These are phyloP conservation scores for Limnanthes douglasii DNA, from an alignment of 345 rosid genomes.

Conservation along the genomic window DNA sequence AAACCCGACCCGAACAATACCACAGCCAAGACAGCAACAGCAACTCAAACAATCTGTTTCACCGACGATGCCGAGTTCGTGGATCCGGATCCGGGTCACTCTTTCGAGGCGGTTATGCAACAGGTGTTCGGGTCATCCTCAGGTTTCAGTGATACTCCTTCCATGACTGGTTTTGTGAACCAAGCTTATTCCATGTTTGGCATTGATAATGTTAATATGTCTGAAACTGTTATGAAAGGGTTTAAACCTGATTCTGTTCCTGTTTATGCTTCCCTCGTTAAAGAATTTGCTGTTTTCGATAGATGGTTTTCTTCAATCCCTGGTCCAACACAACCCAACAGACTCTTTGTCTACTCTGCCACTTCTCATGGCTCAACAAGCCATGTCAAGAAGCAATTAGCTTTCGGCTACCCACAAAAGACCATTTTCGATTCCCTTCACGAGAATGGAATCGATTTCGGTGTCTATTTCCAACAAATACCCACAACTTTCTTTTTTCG, in stretches of 20 bases:
- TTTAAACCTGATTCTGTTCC: constrained; percentile 69
- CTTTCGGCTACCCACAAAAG: constrained; percentile 77
- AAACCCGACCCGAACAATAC: constrained; percentile 17
- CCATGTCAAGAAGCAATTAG: constrained; percentile 66
- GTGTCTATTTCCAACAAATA: constrained; percentile 64
- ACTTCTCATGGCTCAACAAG: constrained; percentile 94
- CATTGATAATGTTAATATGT: constrained; percentile 40
- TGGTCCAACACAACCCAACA: constrained; percentile 95
- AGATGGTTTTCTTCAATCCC: constrained; percentile 95
- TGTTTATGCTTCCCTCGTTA: constrained; percentile 43
- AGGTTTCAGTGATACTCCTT: constrained; percentile 40
- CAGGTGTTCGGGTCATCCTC: constrained; percentile 73
- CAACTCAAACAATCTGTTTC: constrained; percentile 49
- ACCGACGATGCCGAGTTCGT: constrained; percentile 77
- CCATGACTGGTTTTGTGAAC: constrained; percentile 87
- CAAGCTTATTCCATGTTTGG: constrained; percentile 68
- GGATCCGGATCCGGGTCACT: constrained; percentile 98
- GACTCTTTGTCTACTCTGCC: constrained; percentile 79
- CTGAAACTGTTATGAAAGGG: constrained; percentile 80
- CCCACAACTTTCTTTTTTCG: constrained; percentile 79
- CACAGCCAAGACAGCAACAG: too few species aligned
- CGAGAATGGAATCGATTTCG: constrained; percentile 48
- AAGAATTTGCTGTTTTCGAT: constrained; percentile 74
- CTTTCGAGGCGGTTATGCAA: constrained; percentile 68
- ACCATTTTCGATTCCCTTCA: constrained; percentile 87